These are phyloP conservation scores for Liriodendron chinense DNA, from an alignment of 164 flowering plant species.

Conservation along the genomic window DNA sequence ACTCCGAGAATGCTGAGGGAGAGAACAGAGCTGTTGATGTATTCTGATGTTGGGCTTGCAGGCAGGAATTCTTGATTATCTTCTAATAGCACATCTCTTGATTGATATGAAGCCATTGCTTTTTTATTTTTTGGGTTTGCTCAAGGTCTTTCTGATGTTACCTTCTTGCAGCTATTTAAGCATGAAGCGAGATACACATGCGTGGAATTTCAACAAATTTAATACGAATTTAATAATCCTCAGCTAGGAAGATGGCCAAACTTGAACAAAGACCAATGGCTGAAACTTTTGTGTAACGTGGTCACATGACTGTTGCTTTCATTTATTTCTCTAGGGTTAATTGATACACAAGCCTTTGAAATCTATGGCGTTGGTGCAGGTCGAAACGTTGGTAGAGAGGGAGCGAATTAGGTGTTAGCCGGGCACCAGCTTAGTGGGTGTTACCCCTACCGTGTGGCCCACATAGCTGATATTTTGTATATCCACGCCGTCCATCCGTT, in stretches of 20 bases:
- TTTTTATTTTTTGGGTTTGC: neutral
- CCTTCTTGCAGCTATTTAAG: neutral
- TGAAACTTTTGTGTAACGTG: neutral
- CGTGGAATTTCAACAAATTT: neutral
- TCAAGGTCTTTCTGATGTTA: neutral
- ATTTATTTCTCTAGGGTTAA: too few species aligned
- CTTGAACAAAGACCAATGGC: neutral
- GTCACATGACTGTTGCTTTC: neutral
- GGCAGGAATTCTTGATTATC: neutral
- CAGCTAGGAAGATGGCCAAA: neutral
- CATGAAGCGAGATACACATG: neutral
- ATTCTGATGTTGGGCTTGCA: constrained; percentile 14
- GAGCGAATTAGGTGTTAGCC: too few species aligned
- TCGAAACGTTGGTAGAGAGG: too few species aligned
- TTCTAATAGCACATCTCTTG: neutral
- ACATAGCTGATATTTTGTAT: too few species aligned
- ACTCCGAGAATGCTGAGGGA: constrained; percentile 14
- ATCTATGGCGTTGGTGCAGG: too few species aligned
- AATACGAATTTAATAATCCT: too few species aligned
- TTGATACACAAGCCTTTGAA: too few species aligned
- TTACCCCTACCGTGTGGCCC: too few species aligned
- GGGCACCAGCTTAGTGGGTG: too few species aligned
- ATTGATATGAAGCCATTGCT: neutral
- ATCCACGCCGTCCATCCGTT: too few species aligned
- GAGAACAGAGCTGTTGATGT: constrained; percentile 9